Base-by-base conservation (phyloP, 2,329 filamentous ascomycete species). In the Fusarium begoniae region DNA sequence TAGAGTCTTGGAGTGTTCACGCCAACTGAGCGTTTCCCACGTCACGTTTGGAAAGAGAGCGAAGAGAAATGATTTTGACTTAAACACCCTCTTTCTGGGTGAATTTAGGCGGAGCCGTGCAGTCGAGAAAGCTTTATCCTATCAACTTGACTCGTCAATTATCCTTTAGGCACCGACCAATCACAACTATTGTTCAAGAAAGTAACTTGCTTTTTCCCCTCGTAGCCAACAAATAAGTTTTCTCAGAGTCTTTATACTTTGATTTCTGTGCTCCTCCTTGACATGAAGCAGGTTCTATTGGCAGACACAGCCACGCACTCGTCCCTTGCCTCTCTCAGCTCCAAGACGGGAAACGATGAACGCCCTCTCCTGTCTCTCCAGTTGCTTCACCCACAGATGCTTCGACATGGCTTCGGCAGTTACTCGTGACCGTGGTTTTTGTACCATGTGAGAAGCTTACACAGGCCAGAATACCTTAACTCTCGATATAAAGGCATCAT, bases 31-130 rank as follows among this genome's bases (percentile, higher is more conserved):
- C 10, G 1, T n/a, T 28, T 18, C 8, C 24, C 18, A 53, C n/a
- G 9, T 24, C 12, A 53, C 18, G 2, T 51, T 24, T 14, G n/a
- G 12, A 4, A 14, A 24, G 2, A 15, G 6, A 26, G 6, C 18
- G 9, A 53, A 37, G 6, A 4, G 9, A 9, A 37, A 3, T 35
- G 1, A 8, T 26, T 15, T 10, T 18, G 2, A 24, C 6, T 24
- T 3, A 11, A 1, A 5, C 14, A 0, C 11, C 3, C 35, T 24
- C 12, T 17, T 7, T n/a, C 3, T 15, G 4, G 5, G 18, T 18
- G 24, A 57, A 26, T 12, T 13, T 20, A 0, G 38, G 24, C 2
- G 2, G 24, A 20, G 35, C 20, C 4, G 10, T 5, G n/a, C 15
- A 20, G 30, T 22, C 14, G 10, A n/a, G 15, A 6, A 10, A 38